phyloP scores from a whole-genome alignment of 192 early-diverging fungal species.

The Kappamyces sp. region DNA sequence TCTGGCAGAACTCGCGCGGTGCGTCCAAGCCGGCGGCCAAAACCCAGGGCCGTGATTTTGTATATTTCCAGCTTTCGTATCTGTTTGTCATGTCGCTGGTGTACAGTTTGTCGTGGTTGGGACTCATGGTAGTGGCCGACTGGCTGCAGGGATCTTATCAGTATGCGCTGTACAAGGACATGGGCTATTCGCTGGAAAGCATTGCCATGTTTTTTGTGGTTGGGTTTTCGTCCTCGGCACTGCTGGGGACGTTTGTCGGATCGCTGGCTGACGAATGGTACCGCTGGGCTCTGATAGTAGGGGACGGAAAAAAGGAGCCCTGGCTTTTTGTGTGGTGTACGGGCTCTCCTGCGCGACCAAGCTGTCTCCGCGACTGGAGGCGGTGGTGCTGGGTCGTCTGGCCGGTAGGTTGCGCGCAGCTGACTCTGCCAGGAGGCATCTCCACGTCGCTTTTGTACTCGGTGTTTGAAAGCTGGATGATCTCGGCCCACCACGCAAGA shows the following conservation, averaged over 20 bases:
- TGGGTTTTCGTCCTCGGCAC: conserved; percentile 64
- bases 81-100: no score
- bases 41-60: no score
- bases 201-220: conserved; percentile 68
- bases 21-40: no score
- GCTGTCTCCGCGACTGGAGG: conserved; percentile 18
- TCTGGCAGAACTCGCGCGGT: no score
- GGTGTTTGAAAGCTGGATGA: conserved; percentile 50
- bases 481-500: conserved; percentile 31
- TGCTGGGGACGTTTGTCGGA: conserved; percentile 67
- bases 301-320: conserved; percentile 30
- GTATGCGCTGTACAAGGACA: conserved; percentile 59
- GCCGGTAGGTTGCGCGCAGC: no score
- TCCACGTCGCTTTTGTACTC: conserved; percentile 44
- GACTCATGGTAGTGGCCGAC: no score
- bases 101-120: no score
- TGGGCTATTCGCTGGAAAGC: conserved; percentile 47
- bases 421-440: no score
- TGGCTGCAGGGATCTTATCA: conserved; percentile 35
- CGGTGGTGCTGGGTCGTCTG: conserved; percentile 39
- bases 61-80: no score
- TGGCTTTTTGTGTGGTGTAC: conserved; percentile 37
- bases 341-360: conserved; percentile 35
- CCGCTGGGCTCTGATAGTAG: conserved; percentile 17
- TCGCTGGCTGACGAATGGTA: conserved; percentile 65